A percentile compares a stretch with the other conserved stretches of the same genome.
Evolutionary conservation across 768 basidiomycete genomes (phyloP).

Genomic region (Russula ochroleuca): DNA sequence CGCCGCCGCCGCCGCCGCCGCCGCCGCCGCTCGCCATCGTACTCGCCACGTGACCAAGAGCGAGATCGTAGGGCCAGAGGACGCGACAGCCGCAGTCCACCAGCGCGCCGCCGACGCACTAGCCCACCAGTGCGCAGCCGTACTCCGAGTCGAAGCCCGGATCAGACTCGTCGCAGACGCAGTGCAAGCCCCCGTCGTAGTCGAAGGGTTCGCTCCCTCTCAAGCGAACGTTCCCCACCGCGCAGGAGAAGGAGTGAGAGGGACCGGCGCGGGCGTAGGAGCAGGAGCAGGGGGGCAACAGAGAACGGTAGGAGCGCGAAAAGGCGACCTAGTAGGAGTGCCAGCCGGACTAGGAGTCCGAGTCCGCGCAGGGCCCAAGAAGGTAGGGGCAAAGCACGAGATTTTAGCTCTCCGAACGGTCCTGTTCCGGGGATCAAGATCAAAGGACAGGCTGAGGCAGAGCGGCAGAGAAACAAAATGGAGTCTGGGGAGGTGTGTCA

Average conservation of each 20-base stretch:
- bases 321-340: slow-evolving; percentile 17
- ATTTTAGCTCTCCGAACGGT: slow-evolving; percentile 33
- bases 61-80: slow-evolving; percentile 29
- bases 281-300: slow-evolving; percentile 14
- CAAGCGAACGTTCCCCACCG: slow-evolving; percentile 36
- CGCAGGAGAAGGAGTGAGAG: slow-evolving; percentile 15
- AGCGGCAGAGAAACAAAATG: slow-evolving; percentile 49
- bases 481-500: slow-evolving; percentile 36
- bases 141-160: slow-evolving; percentile 37
- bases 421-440: slow-evolving; percentile 59
- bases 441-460: slow-evolving; percentile 65
- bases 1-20: slow-evolving; percentile 42
- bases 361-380: slow-evolving; percentile 22
- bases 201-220: slow-evolving; percentile 32
- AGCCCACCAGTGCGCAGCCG: slow-evolving; percentile 29
- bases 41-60: slow-evolving; percentile 43
- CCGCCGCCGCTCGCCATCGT: slow-evolving; percentile 44
- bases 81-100: slow-evolving; percentile 54
- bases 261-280: slow-evolving; percentile 18
- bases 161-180: slow-evolving; percentile 41
- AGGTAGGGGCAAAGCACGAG: slow-evolving; percentile 24
- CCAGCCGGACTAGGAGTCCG: slow-evolving; percentile 18
- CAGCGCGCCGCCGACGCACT: slow-evolving; percentile 34
- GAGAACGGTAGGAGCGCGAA: slow-evolving; percentile 16
- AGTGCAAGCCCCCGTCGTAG: slow-evolving; percentile 40